Base-by-base conservation (phyloP, 805 yeast genomes). In the Maudiozyma barnettii region DNA sequence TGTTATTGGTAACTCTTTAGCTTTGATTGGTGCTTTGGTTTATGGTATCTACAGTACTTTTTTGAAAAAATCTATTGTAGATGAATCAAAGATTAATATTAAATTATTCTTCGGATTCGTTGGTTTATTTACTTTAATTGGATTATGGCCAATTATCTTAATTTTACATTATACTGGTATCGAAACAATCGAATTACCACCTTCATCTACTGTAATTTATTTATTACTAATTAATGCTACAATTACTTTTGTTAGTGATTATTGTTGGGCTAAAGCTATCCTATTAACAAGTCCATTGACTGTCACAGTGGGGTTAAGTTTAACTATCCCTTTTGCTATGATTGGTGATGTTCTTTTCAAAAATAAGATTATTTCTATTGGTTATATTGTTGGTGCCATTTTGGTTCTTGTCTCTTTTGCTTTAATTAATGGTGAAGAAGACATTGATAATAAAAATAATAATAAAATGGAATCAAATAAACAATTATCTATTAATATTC, bases 241-340 rank as follows among this genome's bases (percentile, higher is more conserved):
- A 30, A 78, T 87, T 36, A 85, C 95, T 0, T 80, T 91, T 53
- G 66, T 88, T 16, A 82, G 93, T 30, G 97, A 90, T 62, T 86
- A 81, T 57, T 79, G 91, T 57, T 90, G 98, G 98, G 95, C 95
- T 29, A 78, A 86, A 54, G 93, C 96, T 1, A 89, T 88, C 74
- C 73, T 90, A 16, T 68, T 89, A 59, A 90, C 97, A 1, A 81
- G 90, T 39, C 98, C 98, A 2, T 71, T 90, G 53, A 88, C 95
- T 0, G 97, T 89, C 3, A 91, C 97, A 0, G 90, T 90, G 14
- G 98, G 97, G 0, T 71, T 90, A 21, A 81, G 95, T n/a, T 77
- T 89, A 50, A 89, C 96, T 0, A 91, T 90, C 23, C 98, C 98
- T 2, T 73, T 90, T 45, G 93, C 96, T 0, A 84, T 91, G 84